Evolutionary conservation across 2,329 filamentous ascomycete genomes (phyloP), one percentile per base, ranked within the genome.

Genomic region (Zymoseptoria ardabiliae): DNA sequence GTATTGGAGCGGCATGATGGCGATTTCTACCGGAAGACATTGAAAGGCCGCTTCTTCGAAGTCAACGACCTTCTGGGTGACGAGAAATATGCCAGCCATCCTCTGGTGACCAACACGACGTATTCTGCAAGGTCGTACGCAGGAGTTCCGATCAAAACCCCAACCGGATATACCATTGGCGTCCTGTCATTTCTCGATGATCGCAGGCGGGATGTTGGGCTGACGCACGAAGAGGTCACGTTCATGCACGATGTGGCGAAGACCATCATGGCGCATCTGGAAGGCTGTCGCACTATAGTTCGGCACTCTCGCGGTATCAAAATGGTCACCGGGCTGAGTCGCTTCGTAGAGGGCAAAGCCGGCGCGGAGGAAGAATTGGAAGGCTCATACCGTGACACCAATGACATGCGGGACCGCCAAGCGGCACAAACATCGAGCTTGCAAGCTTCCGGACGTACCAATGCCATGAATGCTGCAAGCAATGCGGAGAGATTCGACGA

Each of bases 231-330:
- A 9, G 79, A 85, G 58, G 58, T 81, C 2, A 75, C 78, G 28
- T 85, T 83, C 54, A 74, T 88, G 69, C 77, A 80, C 49, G 83
- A 84, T 48, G 77, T 87, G 69, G 76, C 79, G 0, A 74, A 74
- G 19, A 80, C 83, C 4, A 76, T 85, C 3, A 84, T 85, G 74
- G 80, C 84, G 41, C 85, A 87, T 58, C 69, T 88, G 5, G 83
- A 85, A 72, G 81, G 77, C 75, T 81, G 75, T 51, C 77, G 78
- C 62, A 78, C 75, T 61, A 79, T 74, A 57, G 81, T 77, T 57
- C 82, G 79, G 64, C 81, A 78, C 65, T 79, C 75, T 66, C 77
- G 76, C 65, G 81, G 75, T 54, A 82, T 78, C 64, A 79, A 76
- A 63, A 85, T 80, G 71, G 79, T 80, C 41, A 77, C 79, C 19